These are phyloP conservation scores for Citrullus amarus DNA, from an alignment of 306 rosid genomes.

Conservation along the genomic window DNA sequence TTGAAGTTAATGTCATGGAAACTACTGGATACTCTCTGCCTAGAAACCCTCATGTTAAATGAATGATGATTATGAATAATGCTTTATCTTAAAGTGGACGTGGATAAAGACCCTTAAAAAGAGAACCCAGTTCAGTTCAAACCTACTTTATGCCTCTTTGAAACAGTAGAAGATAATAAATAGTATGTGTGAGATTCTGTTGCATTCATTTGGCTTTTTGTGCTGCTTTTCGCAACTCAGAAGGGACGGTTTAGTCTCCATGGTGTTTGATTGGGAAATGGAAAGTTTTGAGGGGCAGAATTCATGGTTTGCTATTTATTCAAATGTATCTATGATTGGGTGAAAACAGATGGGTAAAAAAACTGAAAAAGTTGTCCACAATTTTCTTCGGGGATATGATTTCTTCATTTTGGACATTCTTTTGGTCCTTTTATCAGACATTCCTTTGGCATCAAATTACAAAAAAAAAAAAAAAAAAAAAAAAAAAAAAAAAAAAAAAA, in stretches of 20 bases:
- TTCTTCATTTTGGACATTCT: slow-evolving; percentile 38
- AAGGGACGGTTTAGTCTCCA: slow-evolving; percentile 46
- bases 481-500: background rate
- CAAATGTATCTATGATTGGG: slow-evolving; percentile 58
- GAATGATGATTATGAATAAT: slow-evolving; percentile 1
- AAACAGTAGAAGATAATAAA: slow-evolving; percentile 20
- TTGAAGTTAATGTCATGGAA: slow-evolving; percentile 17
- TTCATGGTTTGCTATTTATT: slow-evolving; percentile 33
- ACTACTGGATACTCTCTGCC: slow-evolving; percentile 1
- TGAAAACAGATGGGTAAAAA: slow-evolving; percentile 44
- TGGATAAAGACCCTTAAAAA: slow-evolving; percentile 17
- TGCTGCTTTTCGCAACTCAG: slow-evolving; percentile 38
- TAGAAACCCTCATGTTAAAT: background rate
- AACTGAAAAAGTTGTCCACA: slow-evolving; percentile 3
- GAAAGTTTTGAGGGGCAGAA: slow-evolving; percentile 39
- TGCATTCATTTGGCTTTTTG: slow-evolving; percentile 41
- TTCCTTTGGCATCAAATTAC: slow-evolving; percentile 30
- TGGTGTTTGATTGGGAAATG: slow-evolving; percentile 47
- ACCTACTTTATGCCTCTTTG: slow-evolving; percentile 1
- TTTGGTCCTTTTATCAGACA: slow-evolving; percentile 34
- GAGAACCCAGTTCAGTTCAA: slow-evolving; percentile 6
- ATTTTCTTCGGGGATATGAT: slow-evolving; percentile 27
- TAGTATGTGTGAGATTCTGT: slow-evolving; percentile 35
- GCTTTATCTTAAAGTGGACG: slow-evolving; percentile 12
- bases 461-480: background rate